Base-by-base conservation (phyloP, 2,329 filamentous ascomycete genomes). In the Phyllosticta citrichinensis region DNA sequence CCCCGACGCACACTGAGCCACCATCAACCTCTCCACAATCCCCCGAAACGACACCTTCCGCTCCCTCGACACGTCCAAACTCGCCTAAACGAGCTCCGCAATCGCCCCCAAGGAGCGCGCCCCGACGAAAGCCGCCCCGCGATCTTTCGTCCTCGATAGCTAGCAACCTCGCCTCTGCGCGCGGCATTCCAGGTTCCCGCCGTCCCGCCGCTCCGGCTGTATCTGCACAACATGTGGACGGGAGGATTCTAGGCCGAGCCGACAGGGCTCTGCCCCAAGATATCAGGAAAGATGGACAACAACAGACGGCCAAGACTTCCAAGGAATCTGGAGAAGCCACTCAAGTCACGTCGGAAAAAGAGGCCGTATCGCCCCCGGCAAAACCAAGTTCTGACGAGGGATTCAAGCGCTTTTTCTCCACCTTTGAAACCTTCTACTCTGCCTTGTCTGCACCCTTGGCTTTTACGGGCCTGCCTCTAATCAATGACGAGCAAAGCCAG, bases 351-450 rank as follows among this genome's bases (percentile, higher is more conserved):
- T 40, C 52, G n/a, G 55, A 55, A 22, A 58, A 55, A 20, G 56
- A 62, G 25, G 8, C 14, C n/a, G 4, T 33, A 22, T 25, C 25
- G 19, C 20, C 55, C 14, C 40, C 27, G 8, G 52, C 5, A 62
- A 77, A 68, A 17, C 0, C 67, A 68, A 40, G 17, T 12, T 27
- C 47, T 0, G 90, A 96, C 33, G 91, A 93, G 61, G 87, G 89
- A 5, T 99, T 97, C 70, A 84, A 89, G 6, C 85, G 86, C 59
- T 99, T 97, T 75, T 99, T 97, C 75, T 92, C 83, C 62, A 91
- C 91, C 1, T 96, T 97, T 68, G 91, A 92, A 60, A 90, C 83
- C 59, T 83, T 97, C 55, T 89, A 97, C 69, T 94, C 91, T 63
- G 88, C 87, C 67, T 83, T 97, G 12, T 95, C 93, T 0, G 91